These are phyloP conservation scores for Stephanocyclus meneghinianus DNA, from an alignment of 352 stramenopile species.

Conservation along the genomic window DNA sequence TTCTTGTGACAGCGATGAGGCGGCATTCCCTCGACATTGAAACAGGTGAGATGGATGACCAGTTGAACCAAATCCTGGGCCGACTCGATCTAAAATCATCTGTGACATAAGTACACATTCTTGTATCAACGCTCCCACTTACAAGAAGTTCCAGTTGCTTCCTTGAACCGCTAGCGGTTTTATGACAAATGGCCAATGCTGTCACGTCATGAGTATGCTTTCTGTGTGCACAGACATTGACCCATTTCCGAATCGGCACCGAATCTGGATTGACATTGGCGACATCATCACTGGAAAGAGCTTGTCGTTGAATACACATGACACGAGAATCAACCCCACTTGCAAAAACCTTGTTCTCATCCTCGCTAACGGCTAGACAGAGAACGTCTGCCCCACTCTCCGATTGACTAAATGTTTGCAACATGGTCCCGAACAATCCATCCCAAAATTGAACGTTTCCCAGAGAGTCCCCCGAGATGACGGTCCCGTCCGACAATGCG, in stretches of 20 bases:
- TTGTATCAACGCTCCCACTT: constrained; percentile 91
- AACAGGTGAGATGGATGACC: constrained; percentile 55
- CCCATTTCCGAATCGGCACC: constrained; percentile 56
- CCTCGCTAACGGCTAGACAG: constrained; percentile 84
- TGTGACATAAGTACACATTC: constrained; percentile 89
- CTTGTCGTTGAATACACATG: constrained; percentile 64
- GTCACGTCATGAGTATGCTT: constrained; percentile 80
- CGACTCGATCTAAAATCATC: constrained; percentile 86
- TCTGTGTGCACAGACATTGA: constrained; percentile 65
- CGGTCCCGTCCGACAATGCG: constrained; percentile 88
- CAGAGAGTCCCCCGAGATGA: constrained; percentile 90
- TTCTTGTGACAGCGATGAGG: constrained; percentile 57
- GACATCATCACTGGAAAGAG: constrained; percentile 1
- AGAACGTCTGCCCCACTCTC: constrained; percentile 90
- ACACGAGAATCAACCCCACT: constrained; percentile 92
- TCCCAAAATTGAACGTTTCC: constrained; percentile 93
- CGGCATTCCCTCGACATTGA: constrained; percentile 39
- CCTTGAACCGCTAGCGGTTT: constrained; percentile 16
- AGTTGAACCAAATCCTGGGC: constrained; percentile 88
- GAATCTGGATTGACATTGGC: constrained; percentile 7
- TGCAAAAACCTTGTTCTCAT: constrained; percentile 89
- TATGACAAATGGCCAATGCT: constrained; percentile 58
- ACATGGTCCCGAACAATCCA: constrained; percentile 87
- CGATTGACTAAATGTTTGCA: constrained; percentile 88
- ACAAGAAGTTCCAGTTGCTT: constrained; percentile 81